Percentiles rank a stretch among this genome's conserved stretches.
Conservation (phyloP, 1,284 basidiomycete genomes). For the Malassezia caprae region DNA sequence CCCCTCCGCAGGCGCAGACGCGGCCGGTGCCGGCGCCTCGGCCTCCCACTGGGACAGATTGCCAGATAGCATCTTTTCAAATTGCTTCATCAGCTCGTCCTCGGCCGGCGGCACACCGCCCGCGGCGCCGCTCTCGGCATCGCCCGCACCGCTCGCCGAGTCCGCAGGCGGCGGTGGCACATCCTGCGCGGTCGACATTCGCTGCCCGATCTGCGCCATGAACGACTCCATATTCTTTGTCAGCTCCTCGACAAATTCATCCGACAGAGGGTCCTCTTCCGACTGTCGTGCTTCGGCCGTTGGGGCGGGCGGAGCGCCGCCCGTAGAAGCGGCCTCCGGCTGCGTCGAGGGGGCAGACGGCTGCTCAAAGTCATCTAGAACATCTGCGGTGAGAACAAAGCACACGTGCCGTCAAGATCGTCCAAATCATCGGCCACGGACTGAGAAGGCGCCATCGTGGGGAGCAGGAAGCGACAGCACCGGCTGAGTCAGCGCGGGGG, state of each 20-base stretch:
- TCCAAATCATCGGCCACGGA: constrained; percentile 38
- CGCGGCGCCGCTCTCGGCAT: constrained; percentile 1
- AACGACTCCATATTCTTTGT: constrained; percentile 74
- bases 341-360: background rate
- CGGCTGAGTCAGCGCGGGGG: background rate
- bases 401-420: constrained; percentile 39
- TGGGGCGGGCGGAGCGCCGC: constrained; percentile 7
- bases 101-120: constrained; percentile 23
- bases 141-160: background rate
- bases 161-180: background rate
- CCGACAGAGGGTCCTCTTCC: constrained; percentile 33
- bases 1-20: background rate
- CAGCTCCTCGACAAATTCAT: constrained; percentile 62
- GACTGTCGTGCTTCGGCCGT: constrained; percentile 43
- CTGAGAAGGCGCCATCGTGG: constrained; percentile 12
- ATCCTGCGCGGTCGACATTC: constrained; percentile 1
- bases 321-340: background rate
- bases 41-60: constrained; percentile 12
- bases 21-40: constrained; percentile 2
- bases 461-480: background rate
- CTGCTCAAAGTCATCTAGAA: constrained; percentile 52
- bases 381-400: constrained; percentile 50
- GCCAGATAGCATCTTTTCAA: constrained; percentile 42
- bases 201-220: constrained; percentile 58
- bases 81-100: constrained; percentile 44